Evolutionary conservation across 495 filamentous ascomycete species (phyloP).

Genomic region (Polyplosphaeria fusca): DNA sequence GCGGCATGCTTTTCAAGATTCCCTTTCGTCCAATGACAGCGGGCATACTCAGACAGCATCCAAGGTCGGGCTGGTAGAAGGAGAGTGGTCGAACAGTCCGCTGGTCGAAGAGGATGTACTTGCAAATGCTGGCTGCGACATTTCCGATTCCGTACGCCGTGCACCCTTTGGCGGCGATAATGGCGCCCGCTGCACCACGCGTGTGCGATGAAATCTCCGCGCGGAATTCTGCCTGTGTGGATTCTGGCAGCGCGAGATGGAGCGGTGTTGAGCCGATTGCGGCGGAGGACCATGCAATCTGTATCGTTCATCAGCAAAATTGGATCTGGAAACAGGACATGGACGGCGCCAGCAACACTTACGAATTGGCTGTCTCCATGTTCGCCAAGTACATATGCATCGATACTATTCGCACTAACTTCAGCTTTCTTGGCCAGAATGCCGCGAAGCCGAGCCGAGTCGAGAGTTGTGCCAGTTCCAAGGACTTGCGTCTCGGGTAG

Average conservation of each 20-base stretch:
- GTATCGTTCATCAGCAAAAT: background rate
- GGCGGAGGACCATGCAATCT: conserved; percentile 44
- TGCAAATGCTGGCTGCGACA: conserved; percentile 41
- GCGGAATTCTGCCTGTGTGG: background rate
- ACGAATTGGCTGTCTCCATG: conserved; percentile 47
- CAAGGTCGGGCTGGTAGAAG: conserved; percentile 40
- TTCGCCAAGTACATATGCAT: conserved; percentile 46
- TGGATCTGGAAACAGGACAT: background rate
- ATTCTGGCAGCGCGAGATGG: conserved; percentile 28
- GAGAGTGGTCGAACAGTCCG: conserved; percentile 39
- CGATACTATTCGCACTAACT: conserved; percentile 35
- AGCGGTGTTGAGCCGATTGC: conserved; percentile 39
- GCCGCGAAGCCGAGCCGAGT: conserved; percentile 42
- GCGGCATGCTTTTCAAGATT: conserved; percentile 32
- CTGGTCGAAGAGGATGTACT: conserved; percentile 40
- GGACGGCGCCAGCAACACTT: background rate
- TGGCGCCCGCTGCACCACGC: conserved; percentile 36
- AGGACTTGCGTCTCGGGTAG: conserved; percentile 44
- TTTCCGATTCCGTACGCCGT: conserved; percentile 46
- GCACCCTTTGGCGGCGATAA: conserved; percentile 44
- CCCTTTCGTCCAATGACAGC: conserved; percentile 42
- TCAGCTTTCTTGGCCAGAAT: conserved; percentile 42
- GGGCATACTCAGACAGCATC: conserved; percentile 43
- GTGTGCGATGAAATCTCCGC: conserved; percentile 37
- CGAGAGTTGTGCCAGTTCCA: conserved; percentile 45